phyloP scores from a whole-genome alignment of 805 yeast genomes.

The Pichia thaimueangensis region DNA sequence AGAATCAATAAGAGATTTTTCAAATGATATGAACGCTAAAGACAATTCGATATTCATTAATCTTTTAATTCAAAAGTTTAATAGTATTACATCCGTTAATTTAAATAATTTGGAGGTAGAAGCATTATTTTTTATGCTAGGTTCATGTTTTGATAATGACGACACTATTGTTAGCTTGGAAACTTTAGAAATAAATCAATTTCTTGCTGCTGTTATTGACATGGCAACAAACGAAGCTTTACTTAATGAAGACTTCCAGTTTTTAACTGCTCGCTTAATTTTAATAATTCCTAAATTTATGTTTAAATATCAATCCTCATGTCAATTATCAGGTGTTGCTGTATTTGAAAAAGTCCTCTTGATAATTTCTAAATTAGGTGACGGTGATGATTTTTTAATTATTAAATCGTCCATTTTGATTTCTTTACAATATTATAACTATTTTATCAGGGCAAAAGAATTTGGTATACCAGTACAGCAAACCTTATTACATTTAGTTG shows the following conservation, averaged over 20 bases:
- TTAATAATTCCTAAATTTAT: constrained; percentile 51
- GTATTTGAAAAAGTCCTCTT: constrained; percentile 21
- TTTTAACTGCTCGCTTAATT: constrained; percentile 44
- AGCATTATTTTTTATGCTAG: constrained; percentile 35
- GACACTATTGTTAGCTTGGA: constrained; percentile 17
- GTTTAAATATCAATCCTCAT: constrained; percentile 39
- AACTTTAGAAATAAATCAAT: constrained; percentile 22
- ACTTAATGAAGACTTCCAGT: constrained; percentile 23
- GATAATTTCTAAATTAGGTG: constrained; percentile 21
- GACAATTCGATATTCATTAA: constrained; percentile 32
- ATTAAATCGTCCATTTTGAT: constrained; percentile 36
- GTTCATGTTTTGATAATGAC: constrained; percentile 38
- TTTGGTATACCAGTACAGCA: constrained; percentile 24
- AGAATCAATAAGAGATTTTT: constrained; percentile 51
- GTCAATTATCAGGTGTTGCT: constrained; percentile 21
- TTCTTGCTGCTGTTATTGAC: constrained; percentile 13
- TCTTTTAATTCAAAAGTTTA: constrained; percentile 16
- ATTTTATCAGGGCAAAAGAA: constrained; percentile 27
- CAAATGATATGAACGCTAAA: constrained; percentile 40
- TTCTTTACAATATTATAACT: constrained; percentile 43
- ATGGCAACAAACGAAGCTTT: constrained; percentile 12
- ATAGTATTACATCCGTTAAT: background rate
- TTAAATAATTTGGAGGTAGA: constrained; percentile 29
- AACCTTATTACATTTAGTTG: constrained; percentile 31
- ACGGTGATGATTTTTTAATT: constrained; percentile 19